Evolutionary conservation across 495 filamentous ascomycete species (phyloP), one percentile per base, ranked within the genome.

Genomic region (Podospora appendiculata): DNA sequence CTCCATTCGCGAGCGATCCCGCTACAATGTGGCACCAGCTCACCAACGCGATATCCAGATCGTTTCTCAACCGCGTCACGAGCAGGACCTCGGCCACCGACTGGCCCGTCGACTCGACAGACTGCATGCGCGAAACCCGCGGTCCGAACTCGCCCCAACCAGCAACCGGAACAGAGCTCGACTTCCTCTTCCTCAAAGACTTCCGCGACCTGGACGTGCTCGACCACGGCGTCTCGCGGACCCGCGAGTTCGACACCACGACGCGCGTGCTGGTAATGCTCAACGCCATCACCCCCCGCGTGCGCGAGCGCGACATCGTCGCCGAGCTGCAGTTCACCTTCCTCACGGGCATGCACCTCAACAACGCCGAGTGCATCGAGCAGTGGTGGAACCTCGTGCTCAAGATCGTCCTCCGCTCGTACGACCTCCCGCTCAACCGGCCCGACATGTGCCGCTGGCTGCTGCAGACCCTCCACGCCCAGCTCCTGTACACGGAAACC

Each of bases 251-350:
- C 25, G 67, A 70, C 54, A 67, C 67, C 1, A 64, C 62, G 8
- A 7, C 32, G 32, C 71, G 65, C 39, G 46, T 75, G n/a, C 45
- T 63, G 11, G 47, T 58, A 8, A 41, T 61, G 0, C 58, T 71
- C 9, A 52, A 57, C 33, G 48, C 25, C 16, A 38, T 32, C 2
- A 18, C 10, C 17, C 32, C 34, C n/a, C 32, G 40, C 3, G 52
- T 55, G 38, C 47, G 43, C 3, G 66, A 67, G 47, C 53, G 58
- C 63, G 84, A 78, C 51, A 58, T 96, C 4, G 66, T 94, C n/a
- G 92, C 90, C 40, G 91, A 97, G 61, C 59, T 96, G 41, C 89
- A 96, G 59, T 86, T 94, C 59, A 78, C 82, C 36, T 96, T 93
- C 67, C 59, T 96, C 5, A 88, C 86, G 63, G 84, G 89, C 10